These are phyloP conservation scores for Keithomyces neogunnii DNA, from an alignment of 2,329 filamentous ascomycete species.

Conservation along the genomic window DNA sequence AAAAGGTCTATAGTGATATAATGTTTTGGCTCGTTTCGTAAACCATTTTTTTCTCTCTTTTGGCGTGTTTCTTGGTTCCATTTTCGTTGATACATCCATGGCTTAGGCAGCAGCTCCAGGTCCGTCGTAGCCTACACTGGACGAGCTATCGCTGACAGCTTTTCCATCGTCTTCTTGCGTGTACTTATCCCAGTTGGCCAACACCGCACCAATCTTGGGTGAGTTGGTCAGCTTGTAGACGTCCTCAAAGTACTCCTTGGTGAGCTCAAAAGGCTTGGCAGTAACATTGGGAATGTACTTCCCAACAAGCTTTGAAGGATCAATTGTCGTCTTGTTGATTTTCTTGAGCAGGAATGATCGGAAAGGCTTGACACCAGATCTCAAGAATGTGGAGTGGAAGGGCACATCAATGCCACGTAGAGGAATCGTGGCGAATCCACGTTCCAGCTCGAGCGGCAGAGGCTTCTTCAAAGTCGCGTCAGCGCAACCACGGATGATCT, in stretches of 20 bases:
- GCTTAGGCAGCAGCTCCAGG: constrained; percentile 31
- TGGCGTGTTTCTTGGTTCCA: neutral
- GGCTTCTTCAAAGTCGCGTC: constrained; percentile 86
- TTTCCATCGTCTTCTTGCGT: constrained; percentile 38
- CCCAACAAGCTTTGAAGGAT: constrained; percentile 90
- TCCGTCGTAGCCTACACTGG: constrained; percentile 33
- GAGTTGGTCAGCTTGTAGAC: constrained; percentile 91
- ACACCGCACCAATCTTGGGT: constrained; percentile 64
- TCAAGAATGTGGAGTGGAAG: constrained; percentile 97
- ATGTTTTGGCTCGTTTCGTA: neutral
- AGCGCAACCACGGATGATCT: constrained; percentile 85
- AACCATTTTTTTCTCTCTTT: neutral
- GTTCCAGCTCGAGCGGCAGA: constrained; percentile 77
- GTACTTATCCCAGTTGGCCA: constrained; percentile 83
- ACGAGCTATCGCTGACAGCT: constrained; percentile 29
- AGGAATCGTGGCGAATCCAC: constrained; percentile 94
- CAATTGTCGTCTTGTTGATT: constrained; percentile 98
- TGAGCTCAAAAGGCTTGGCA: constrained; percentile 87
- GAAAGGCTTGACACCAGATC: constrained; percentile 98
- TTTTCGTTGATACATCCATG: constrained; percentile 12
- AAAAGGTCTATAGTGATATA: constrained; percentile 1
- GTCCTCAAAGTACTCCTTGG: constrained; percentile 99
- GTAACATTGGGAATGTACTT: constrained; percentile 99
- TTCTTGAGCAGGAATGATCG: constrained; percentile 97
- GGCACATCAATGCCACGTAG: constrained; percentile 96